These are phyloP conservation scores for Oryza australiensis DNA, from an alignment of 176 grass and related monocot species.

Conservation along the genomic window DNA sequence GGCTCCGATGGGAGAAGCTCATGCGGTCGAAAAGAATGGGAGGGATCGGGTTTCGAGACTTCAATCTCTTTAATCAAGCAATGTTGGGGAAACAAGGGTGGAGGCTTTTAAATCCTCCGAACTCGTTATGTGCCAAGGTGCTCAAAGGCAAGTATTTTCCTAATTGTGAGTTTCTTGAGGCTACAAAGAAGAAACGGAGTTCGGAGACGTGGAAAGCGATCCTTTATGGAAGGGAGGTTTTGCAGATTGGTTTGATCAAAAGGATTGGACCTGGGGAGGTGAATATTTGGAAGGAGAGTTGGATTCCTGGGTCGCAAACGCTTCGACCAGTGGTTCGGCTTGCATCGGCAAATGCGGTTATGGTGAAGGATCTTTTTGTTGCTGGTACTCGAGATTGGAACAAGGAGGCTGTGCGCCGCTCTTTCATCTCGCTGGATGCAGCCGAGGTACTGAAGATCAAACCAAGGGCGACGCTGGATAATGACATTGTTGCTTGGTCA, in stretches of 20 bases:
- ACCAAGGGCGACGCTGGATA: fast-evolving
- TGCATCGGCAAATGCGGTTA: fast-evolving
- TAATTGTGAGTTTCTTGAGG: background rate
- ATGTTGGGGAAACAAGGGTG: no score
- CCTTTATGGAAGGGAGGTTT: background rate
- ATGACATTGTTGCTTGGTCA: background rate
- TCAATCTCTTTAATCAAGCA: no score
- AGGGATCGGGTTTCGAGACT: background rate
- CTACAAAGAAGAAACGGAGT: no score
- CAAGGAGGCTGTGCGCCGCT: fast-evolving
- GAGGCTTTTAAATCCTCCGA: no score
- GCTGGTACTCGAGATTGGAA: background rate
- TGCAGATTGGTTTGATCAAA: no score
- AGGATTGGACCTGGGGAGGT: background rate
- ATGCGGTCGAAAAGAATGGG: background rate
- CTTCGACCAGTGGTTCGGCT: background rate
- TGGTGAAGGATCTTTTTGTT: background rate
- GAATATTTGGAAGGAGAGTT: background rate
- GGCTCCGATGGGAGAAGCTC: background rate
- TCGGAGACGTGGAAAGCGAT: background rate
- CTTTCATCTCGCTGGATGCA: background rate
- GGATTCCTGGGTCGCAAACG: fast-evolving
- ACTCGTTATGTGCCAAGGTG: background rate
- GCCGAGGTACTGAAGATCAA: background rate
- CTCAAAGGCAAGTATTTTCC: background rate